Base-by-base conservation (phyloP, 129 eudicot genomes). In the Erigeron canadensis region DNA sequence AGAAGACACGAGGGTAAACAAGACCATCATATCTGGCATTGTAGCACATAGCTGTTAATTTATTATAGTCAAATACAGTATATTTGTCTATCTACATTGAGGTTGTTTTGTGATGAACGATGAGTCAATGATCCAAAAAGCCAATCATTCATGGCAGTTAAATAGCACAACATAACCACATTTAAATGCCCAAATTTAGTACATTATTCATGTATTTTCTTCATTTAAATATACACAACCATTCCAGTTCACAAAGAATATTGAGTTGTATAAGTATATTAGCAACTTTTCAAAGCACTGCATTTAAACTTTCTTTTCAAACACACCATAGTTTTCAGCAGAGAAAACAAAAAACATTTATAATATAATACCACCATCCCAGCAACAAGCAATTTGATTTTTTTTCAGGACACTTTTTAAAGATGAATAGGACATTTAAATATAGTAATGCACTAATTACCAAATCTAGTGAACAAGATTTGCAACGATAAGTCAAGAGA, bases 11-110 rank as follows among this genome's bases (percentile, higher is more conserved):
- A 67, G 15, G 28, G 41, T 41, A 68, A 47, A 68, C 16, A 48
- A 34, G 17, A 28, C 60, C 45, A 68, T 67, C 72, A 28, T 47
- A 5, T 22, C 9, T 48, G 61, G 28, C 72, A 68, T 13, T 68
- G 72, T 53, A 47, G 61, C 48, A 48, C n/a, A n/a, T n/a, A 22
- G 46, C n/a, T 37, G n/a, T 47, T n/a, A n/a, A n/a, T n/a, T n/a
- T n/a, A n/a, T n/a, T 67, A 18, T 9, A 21, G 44, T 37, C 19
- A 57, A 21, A 57, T 57, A n/a, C n/a, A n/a, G n/a, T n/a, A 8
- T 18, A 57, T 7, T 34, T 7, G 21, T 68, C 72, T 8, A 47
- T 67, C 8, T 15, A 21, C 16, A 16, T 48, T 48, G 38, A 58
- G 38, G 9, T 58, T 48, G 57, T 1, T 51, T 51, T 5, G 57